Evolutionary conservation across 208 protist species (phyloP).

Genomic region (Herpetomonas tarakana): DNA sequence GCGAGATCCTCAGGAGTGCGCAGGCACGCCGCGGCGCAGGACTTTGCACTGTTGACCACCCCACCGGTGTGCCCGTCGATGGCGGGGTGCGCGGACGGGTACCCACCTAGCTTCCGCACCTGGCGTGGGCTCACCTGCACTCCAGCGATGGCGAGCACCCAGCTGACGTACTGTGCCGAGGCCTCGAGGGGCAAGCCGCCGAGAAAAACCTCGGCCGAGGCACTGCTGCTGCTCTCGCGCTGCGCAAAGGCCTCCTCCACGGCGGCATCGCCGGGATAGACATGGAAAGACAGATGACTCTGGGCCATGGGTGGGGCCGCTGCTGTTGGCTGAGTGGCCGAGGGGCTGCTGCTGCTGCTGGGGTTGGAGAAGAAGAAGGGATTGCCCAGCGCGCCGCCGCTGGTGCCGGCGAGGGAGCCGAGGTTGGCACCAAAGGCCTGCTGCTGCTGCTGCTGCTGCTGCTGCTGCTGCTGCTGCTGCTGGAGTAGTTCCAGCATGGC

Average conservation of each 20-base stretch:
- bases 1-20: not conserved
- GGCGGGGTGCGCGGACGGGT: not conserved
- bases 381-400: not conserved
- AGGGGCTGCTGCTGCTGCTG: too few species aligned
- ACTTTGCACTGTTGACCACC: not conserved
- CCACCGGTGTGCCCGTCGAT: not conserved
- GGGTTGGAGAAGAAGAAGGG: not conserved
- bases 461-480: slow-evolving; percentile 5
- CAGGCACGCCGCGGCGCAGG: not conserved
- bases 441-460: not conserved
- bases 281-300: not conserved
- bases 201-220: slow-evolving; percentile 13
- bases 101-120: slow-evolving; percentile 11
- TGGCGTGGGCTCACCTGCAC: slow-evolving; percentile 25
- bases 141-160: slow-evolving; percentile 28
- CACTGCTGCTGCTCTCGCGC: not conserved
- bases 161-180: slow-evolving; percentile 21
- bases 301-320: not conserved
- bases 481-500: not conserved
- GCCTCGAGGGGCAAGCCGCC: slow-evolving; percentile 29
- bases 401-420: too few species aligned
- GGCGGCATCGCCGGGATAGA: not conserved
- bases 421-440: not conserved
- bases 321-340: too few species aligned
- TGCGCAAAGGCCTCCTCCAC: not conserved